Conservation (phyloP, 805 yeast species). For the Pichia membranifaciens region DNA sequence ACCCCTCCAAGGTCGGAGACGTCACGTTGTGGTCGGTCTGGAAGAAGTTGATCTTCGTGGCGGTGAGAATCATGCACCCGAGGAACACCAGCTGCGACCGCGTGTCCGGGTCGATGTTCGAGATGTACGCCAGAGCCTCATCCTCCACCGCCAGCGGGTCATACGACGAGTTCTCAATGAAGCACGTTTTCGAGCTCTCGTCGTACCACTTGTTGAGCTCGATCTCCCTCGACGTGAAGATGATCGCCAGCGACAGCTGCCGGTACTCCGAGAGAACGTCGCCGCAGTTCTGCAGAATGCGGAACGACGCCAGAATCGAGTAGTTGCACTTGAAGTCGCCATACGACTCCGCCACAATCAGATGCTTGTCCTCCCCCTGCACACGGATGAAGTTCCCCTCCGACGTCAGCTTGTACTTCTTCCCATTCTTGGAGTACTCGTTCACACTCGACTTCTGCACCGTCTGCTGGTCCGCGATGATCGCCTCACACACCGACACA, state of each 20-base stretch:
- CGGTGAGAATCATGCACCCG: conserved; percentile 39
- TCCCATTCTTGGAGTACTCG: conserved; percentile 35
- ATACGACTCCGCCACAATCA: conserved; percentile 34
- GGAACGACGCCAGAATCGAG: conserved; percentile 39
- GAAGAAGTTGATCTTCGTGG: conserved; percentile 45
- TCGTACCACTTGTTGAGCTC: conserved; percentile 44
- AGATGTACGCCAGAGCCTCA: conserved; percentile 33
- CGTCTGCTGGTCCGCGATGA: conserved; percentile 20
- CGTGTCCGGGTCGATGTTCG: conserved; percentile 22
- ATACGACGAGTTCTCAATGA: conserved; percentile 31
- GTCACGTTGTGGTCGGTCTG: conserved; percentile 53
- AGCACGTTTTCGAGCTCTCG: conserved; percentile 38
- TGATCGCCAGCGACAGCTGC: conserved; percentile 41
- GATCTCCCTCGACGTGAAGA: conserved; percentile 45
- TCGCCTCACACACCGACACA: conserved; percentile 24
- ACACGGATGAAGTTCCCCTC: conserved; percentile 44
- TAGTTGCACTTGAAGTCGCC: conserved; percentile 25
- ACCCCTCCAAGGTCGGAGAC: conserved; percentile 41
- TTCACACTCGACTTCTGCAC: conserved; percentile 28
- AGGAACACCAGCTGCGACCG: conserved; percentile 31
- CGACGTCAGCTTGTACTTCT: conserved; percentile 41
- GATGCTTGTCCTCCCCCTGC: conserved; percentile 43
- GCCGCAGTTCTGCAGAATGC: conserved; percentile 37
- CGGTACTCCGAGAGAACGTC: conserved; percentile 31
- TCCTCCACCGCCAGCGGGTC: conserved; percentile 26